Base-by-base conservation (phyloP, 768 basidiomycete species). In the Strobilomyces echinocephalus region DNA sequence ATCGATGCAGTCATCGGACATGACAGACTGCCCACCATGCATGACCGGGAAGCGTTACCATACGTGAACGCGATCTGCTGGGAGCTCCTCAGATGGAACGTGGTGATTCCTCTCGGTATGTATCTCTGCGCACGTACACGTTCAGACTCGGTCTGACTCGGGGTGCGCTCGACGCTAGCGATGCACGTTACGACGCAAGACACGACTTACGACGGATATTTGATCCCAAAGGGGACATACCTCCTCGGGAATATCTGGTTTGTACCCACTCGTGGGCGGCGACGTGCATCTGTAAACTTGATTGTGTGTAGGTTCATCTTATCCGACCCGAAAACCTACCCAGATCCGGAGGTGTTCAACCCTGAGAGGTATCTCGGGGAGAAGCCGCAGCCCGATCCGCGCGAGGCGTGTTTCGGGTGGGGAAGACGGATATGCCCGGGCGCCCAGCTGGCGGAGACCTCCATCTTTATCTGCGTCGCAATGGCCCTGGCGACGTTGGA, bases 211-310 rank as follows among this genome's bases (percentile, higher is more conserved):
- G 21, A 58, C 2, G 67, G 63, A 4, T 63, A 63, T 34, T 10
- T 60, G 1, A 68, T 68, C 6, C 59, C 67, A 1, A 64, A 63
- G 35, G 67, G 63, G n/a, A 38, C 54, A 1, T 5, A 24, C 16
- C 26, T 57, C 2, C 5, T 61, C 1, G 48, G 44, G 2, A 63
- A 58, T 26, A 26, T 49, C 20, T 59, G 57, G 64, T 64, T 3
- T 1, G 54, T 58, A 41, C 30, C 30, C 30, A 2, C 12, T 2
- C 14, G 3, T 1, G 7, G 24, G n/a, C 14, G 11, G 36, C 11
- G 8, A 8, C 2, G 4, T n/a, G 5, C 3, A 20, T 21, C 5
- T 24, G 10, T 35, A 0, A 31, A 14, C 21, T 30, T 14, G 46
- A 4, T 26, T 28, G 42, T 9, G 4, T 11, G 12, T 15, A 63